These are phyloP conservation scores for Irpex lacteus DNA, from an alignment of 1,284 basidiomycete species.

Conservation along the genomic window DNA sequence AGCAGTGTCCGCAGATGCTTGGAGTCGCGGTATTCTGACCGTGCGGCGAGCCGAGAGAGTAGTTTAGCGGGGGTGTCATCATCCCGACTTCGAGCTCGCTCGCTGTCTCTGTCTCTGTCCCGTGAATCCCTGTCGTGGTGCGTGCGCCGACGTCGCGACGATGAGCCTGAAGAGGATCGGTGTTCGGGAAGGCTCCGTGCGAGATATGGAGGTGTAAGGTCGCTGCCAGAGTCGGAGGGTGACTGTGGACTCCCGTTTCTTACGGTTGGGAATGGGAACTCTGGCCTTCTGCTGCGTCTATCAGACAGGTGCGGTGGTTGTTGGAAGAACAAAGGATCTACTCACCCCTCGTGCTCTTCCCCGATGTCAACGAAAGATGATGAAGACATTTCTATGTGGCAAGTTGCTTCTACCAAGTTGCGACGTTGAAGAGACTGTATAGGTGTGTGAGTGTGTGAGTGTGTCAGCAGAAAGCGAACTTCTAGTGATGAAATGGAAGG, in stretches of 20 bases:
- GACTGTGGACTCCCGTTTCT: neutral
- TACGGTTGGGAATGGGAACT: constrained; percentile 10
- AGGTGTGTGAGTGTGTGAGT: neutral
- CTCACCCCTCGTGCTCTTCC: constrained; percentile 11
- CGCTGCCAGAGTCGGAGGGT: constrained; percentile 8
- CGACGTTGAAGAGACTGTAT: neutral
- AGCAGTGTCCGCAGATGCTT: constrained; percentile 38
- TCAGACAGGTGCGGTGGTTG: neutral
- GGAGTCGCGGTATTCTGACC: constrained; percentile 35
- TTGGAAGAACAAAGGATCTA: neutral
- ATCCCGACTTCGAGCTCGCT: neutral
- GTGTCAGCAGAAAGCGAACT: neutral
- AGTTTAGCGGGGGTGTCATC: constrained; percentile 20
- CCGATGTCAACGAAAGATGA: constrained; percentile 7
- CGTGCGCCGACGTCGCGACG: constrained; percentile 11
- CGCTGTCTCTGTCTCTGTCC: constrained; percentile 11
- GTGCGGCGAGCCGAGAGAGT: constrained; percentile 31
- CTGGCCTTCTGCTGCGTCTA: neutral
- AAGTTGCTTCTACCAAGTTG: neutral
- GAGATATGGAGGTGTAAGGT: constrained; percentile 12
- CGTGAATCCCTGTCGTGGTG: constrained; percentile 17
- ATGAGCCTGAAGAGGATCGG: constrained; percentile 17
- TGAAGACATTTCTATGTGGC: constrained; percentile 3
- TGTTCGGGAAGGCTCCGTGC: constrained; percentile 16
- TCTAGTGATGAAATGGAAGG: neutral